Conservation (phyloP, 2,329 filamentous ascomycete genomes). For the Elsinoe perseae region DNA sequence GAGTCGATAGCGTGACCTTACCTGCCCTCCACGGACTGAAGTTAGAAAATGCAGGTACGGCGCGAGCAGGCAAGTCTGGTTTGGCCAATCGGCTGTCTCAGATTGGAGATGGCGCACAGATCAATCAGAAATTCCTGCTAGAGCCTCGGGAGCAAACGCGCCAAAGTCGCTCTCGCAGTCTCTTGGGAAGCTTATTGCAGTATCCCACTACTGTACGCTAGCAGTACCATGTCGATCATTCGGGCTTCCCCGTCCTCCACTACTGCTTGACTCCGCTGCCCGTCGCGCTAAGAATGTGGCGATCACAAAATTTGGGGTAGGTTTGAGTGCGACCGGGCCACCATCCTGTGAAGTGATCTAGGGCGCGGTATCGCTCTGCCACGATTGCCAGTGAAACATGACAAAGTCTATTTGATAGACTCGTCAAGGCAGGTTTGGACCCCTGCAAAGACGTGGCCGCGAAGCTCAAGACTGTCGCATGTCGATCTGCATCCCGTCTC, state of each 20-base stretch:
- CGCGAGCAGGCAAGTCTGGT: neutral
- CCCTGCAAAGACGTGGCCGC: neutral
- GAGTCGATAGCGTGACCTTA: neutral
- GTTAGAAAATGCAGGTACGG: neutral
- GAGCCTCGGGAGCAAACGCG: neutral
- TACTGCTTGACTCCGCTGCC: neutral
- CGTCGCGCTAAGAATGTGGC: neutral
- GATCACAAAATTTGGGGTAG: neutral
- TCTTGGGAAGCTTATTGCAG: too few species aligned
- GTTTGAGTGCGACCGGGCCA: neutral
- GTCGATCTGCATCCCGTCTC: neutral
- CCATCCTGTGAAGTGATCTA: neutral
- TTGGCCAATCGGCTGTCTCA: slow-evolving; percentile 2
- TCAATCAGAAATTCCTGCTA: neutral
- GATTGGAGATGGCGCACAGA: neutral
- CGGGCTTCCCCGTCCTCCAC: neutral
- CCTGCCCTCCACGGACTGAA: neutral
- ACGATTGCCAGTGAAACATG: slow-evolving; percentile 5
- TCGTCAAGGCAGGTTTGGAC: neutral
- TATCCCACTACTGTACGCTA: neutral
- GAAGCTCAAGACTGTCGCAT: neutral
- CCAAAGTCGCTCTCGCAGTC: neutral
- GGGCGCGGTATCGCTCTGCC: neutral
- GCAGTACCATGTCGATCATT: neutral
- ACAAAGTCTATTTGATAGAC: neutral